phyloP scores from a whole-genome alignment of 805 yeast species.

The Candida insectorum region DNA sequence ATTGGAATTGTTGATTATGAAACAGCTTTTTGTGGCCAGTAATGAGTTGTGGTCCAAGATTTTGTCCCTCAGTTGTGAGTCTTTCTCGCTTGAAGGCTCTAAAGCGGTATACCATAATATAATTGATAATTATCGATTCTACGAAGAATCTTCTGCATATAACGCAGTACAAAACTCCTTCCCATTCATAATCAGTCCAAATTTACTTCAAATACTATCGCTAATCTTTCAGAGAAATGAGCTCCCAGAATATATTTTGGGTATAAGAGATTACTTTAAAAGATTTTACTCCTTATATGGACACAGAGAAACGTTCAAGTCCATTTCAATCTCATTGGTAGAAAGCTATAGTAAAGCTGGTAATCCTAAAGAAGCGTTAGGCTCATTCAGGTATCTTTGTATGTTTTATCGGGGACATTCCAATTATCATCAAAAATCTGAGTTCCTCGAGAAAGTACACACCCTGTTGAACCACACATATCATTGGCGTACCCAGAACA shows the following conservation, averaged over 20 bases:
- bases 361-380: conserved; percentile 20
- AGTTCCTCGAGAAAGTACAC: conserved; percentile 4
- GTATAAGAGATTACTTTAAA: conserved; percentile 32
- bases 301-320: conserved; percentile 25
- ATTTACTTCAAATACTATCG: conserved; percentile 22
- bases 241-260: conserved; percentile 24
- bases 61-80: conserved; percentile 20
- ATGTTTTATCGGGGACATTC: conserved; percentile 19
- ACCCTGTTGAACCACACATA: conserved; percentile 8
- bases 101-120: conserved; percentile 33
- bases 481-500: conserved; percentile 22
- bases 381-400: conserved; percentile 19
- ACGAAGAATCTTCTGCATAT: conserved; percentile 8
- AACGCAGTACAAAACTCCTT: conserved; percentile 11
- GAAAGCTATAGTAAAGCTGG: conserved; percentile 27
- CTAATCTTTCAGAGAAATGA: conserved; percentile 24
- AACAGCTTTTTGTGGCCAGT: conserved; percentile 4
- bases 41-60: conserved; percentile 33
- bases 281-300: conserved; percentile 34
- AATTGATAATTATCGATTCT: conserved; percentile 22
- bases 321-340: conserved; percentile 23
- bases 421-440: conserved; percentile 11
- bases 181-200: conserved; percentile 33
- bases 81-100: conserved; percentile 20
- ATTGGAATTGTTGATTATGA: conserved; percentile 2